Percentiles rank a stretch among this genome's conserved stretches.
phyloP scores from a whole-genome alignment of 306 rosid species.

The Crotalaria pallida region DNA sequence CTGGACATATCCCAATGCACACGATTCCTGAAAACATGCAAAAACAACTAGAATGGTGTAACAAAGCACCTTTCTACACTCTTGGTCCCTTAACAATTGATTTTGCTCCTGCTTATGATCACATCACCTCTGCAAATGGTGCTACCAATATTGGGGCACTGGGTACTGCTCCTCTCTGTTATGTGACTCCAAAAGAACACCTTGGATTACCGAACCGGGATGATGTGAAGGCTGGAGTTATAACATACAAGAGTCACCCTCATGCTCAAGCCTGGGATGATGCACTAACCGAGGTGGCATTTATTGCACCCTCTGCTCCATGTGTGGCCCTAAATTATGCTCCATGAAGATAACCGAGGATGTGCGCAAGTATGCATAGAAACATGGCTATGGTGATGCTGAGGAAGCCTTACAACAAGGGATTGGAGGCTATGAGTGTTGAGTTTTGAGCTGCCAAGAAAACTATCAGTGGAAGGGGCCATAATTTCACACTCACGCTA shows the following conservation, averaged over 20 bases:
- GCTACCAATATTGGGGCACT: constrained; percentile 98
- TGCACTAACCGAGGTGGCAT: constrained; percentile 87
- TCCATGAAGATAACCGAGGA: constrained; percentile 99
- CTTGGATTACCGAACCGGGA: constrained; percentile 92
- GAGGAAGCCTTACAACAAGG: constrained; percentile 89
- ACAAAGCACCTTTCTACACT: too few relatives aligned
- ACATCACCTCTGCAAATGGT: constrained; percentile 98
- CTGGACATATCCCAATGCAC: constrained; percentile 97
- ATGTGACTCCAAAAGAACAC: constrained; percentile 97
- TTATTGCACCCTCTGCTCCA: constrained; percentile 58
- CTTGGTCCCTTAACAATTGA: constrained; percentile 98
- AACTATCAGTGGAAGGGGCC: constrained; percentile 90
- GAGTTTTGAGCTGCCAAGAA: constrained; percentile 82
- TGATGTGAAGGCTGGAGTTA: constrained; percentile 95
- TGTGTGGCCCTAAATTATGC: constrained; percentile 97
- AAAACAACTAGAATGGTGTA: constrained; percentile 98
- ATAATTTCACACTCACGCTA: too few relatives aligned
- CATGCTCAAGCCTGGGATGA: constrained; percentile 95
- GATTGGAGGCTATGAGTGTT: constrained; percentile 99
- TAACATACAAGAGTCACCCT: constrained; percentile 91
- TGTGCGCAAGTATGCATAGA: constrained; percentile 91
- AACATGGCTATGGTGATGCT: constrained; percentile 83
- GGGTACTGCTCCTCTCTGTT: constrained; percentile 97
- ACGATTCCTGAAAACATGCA: constrained; percentile 99
- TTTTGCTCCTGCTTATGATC: constrained; percentile 97